Evolutionary conservation across 129 eudicot species (phyloP).

Genomic region (Arctium minus): DNA sequence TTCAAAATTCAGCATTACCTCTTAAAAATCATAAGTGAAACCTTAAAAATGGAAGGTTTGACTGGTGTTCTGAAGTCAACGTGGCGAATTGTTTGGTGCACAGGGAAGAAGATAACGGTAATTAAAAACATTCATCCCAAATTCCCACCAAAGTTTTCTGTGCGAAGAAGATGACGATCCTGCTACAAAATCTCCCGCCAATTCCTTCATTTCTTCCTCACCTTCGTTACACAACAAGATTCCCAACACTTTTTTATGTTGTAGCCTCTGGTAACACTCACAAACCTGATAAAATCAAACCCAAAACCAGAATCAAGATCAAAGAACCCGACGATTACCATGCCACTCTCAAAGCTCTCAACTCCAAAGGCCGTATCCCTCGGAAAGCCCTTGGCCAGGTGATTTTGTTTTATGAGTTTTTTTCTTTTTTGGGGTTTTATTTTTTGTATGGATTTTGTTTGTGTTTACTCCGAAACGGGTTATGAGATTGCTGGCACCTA

Average conservation of each 20-base stretch:
- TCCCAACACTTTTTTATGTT: constrained; percentile 7
- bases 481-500: neutral
- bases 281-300: constrained; percentile 13
- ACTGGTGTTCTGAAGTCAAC: neutral
- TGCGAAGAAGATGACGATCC: constrained; percentile 27
- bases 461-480: neutral
- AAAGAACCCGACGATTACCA: constrained; percentile 76
- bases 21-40: no score
- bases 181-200: constrained; percentile 42
- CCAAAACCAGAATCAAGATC: constrained; percentile 34
- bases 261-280: constrained; percentile 19
- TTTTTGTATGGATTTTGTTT: neutral
- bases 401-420: neutral
- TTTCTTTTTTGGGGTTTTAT: neutral
- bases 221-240: constrained; percentile 1
- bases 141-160: constrained; percentile 2
- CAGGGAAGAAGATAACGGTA: constrained; percentile 11
- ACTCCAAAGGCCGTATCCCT: constrained; percentile 83
- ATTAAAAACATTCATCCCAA: neutral
- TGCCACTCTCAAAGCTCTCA: constrained; percentile 87
- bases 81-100: neutral
- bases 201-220: constrained; percentile 17
- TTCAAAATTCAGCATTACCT: no score
- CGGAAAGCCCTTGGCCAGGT: constrained; percentile 98
- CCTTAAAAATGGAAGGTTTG: neutral